Evolutionary conservation across 2,329 filamentous ascomycete species (phyloP), one percentile per base, ranked within the genome.

Genomic region (Ceratocystis variospora): DNA sequence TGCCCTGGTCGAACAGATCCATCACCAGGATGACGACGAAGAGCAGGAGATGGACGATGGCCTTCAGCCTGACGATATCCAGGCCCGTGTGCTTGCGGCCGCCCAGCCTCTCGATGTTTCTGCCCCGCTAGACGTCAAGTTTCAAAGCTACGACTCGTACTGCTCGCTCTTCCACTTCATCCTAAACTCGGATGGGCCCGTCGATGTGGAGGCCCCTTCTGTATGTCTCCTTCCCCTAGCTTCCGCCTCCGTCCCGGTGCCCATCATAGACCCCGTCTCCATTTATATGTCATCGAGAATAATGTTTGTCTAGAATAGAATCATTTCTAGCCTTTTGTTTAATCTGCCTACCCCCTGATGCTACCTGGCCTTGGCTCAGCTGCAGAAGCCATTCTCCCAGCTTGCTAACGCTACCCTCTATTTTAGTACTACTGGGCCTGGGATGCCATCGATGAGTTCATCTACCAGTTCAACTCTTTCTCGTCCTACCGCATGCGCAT

Each of bases 381-480:
- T 41, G 12, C 10, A 41, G 10, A 41, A 41, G 4, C 37, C 12
- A 41, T 41, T 15, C 12, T 22, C 6, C 19, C 31, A 41, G 17
- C n/a, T 19, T 63, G 45, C 67, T 68, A 65, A 68, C 61, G 19
- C 33, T 41, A n/a, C 31, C 53, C 25, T 57, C 62, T 65, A 61
- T 63, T 50, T 17, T 28, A 97, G 90, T 95, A 96, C 80, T 96
- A 93, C 81, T 99, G 94, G 94, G 94, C 94, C 53, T 99, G 94
- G 94, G 94, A 99, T 77, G 93, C 97, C 71, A 96, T 99, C 79
- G 94, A 99, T 77, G 94, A 99, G 79, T 99, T 99, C 81, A 97
- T 99, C 79, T 99, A 99, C 82, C 94, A 99, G 78, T 99, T 99
- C 83, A 96, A 99, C 83, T 95, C 92, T 68, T 99, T 99, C 83